Base-by-base conservation (phyloP, 2,329 filamentous ascomycete genomes). In the Grosmannia serpens region DNA sequence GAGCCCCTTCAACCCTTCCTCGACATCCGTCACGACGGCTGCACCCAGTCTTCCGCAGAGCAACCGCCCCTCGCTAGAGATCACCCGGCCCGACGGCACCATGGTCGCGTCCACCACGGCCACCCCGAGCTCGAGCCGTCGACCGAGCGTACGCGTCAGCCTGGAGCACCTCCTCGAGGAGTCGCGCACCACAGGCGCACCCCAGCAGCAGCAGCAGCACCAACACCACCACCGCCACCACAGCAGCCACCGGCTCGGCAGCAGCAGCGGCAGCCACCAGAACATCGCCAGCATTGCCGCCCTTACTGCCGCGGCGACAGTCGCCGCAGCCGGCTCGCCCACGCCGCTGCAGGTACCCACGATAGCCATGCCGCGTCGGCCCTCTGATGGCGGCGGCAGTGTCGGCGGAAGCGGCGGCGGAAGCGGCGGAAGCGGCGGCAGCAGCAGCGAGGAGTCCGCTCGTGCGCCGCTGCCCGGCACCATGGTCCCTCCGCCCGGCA, bases 41-140 rank as follows among this genome's bases (percentile, higher is more conserved):
- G 26, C 47, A 2, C 4, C 15, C 7, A 15, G 24, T 20, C 55
- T 15, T 22, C 29, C 20, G 20, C 24, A 15, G 46, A 53, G 58
- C 54, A 55, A 29, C 29, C 54, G 51, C 2, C 3, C 51, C 5
- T 58, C 55, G 2, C 52, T 59, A 17, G 53, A 58, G 17, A n/a
- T 54, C 4, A 27, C 35, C 27, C 52, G 51, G 29, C 11, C 44
- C 8, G 22, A 15, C n/a, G 38, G 9, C 22, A 27, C 10, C 24
- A 17, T 15, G 4, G n/a, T 17, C 22, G 51, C 35, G 5, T n/a
- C 56, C 17, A 10, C 8, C 10, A 49, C 5, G 10, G 29, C 33
- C 6, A 62, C 59, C 26, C 60, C 60, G 8, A 56, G 22, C 31
- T 54, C 55, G n/a, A 62, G 62, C 51, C 58, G 60, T 1, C 59